Conservation (phyloP, 1,284 basidiomycete species). For the Sporisorium iseilematis-ciliati region DNA sequence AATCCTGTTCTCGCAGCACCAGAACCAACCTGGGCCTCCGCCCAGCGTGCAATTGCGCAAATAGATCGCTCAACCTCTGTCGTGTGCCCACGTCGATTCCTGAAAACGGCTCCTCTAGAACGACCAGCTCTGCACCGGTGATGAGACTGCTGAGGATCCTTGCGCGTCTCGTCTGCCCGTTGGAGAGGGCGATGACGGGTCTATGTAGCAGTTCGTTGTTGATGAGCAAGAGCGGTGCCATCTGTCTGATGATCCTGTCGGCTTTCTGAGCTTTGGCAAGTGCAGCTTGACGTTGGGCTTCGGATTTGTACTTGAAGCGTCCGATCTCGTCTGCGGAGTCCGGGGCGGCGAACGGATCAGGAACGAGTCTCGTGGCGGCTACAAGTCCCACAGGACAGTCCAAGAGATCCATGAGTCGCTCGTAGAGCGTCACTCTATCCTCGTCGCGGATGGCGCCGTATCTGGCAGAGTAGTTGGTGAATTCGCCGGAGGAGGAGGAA, state of each 20-base stretch:
- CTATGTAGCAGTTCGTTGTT: slow-evolving; percentile 53
- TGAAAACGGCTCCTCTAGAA: slow-evolving; percentile 59
- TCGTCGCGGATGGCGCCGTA: slow-evolving; percentile 67
- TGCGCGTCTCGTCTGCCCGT: slow-evolving; percentile 90
- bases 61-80: slow-evolving; percentile 52
- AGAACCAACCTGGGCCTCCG: slow-evolving; percentile 76
- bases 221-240: slow-evolving; percentile 56
- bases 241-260: slow-evolving; percentile 33
- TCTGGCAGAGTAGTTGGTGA: slow-evolving; percentile 61
- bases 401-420: slow-evolving; percentile 59
- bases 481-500: slow-evolving; percentile 36
- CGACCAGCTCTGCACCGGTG: slow-evolving; percentile 74
- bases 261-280: slow-evolving; percentile 26
- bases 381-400: slow-evolving; percentile 57
- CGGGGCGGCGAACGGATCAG: slow-evolving; percentile 53
- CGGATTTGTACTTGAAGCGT: slow-evolving; percentile 52
- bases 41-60: slow-evolving; percentile 75
- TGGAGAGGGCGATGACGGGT: slow-evolving; percentile 77
- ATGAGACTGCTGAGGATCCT: slow-evolving; percentile 85
- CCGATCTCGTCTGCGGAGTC: slow-evolving; percentile 26
- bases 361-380: slow-evolving; percentile 47
- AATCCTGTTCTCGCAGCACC: slow-evolving; percentile 83
- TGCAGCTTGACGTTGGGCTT: slow-evolving; percentile 10
- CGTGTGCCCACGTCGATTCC: slow-evolving; percentile 48
- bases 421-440: slow-evolving; percentile 63